A percentile compares a stretch with the other conserved stretches of the same genome.
phyloP scores from a whole-genome alignment of 441 rosid genomes.

The Sinapis alba region DNA sequence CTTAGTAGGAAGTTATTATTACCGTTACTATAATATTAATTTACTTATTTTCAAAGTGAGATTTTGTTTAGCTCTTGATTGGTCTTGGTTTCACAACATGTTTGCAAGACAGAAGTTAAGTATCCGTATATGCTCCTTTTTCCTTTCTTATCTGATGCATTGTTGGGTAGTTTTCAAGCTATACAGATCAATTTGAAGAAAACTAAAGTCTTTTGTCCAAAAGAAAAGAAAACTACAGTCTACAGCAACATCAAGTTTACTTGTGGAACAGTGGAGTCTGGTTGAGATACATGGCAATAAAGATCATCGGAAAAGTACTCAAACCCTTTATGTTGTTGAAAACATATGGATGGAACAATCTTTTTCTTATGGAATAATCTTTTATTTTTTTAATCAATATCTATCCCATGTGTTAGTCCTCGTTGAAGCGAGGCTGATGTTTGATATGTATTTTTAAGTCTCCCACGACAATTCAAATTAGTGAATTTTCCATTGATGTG shows the following conservation, averaged over 20 bases:
- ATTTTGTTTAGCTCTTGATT: background rate
- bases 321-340: background rate
- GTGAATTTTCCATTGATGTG: background rate
- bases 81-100: background rate
- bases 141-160: background rate
- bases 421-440: background rate
- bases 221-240: no score
- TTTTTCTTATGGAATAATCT: background rate
- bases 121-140: background rate
- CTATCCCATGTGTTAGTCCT: background rate
- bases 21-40: background rate
- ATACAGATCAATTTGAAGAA: background rate
- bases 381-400: background rate
- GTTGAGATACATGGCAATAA: background rate
- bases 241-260: background rate
- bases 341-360: background rate
- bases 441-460: background rate
- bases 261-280: background rate
- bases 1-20: background rate
- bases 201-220: no score
- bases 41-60: background rate
- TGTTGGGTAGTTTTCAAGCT: background rate
- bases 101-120: background rate
- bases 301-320: background rate
- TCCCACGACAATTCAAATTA: background rate